These are phyloP conservation scores for Trichosanthes cucumerina DNA, from an alignment of 306 rosid species.

Conservation along the genomic window DNA sequence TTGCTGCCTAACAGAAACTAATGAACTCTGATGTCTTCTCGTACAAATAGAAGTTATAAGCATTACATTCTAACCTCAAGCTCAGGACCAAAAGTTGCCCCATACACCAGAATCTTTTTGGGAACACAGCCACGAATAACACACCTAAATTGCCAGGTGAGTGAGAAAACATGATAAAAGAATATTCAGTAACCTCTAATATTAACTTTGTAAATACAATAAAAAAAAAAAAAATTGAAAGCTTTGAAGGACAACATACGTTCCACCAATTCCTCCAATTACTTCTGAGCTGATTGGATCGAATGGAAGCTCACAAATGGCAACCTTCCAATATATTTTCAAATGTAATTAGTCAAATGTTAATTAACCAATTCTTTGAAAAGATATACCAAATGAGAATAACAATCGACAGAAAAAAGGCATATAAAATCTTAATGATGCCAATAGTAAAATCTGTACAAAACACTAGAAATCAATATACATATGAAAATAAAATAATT, in stretches of 20 bases:
- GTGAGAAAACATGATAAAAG: conserved; percentile 16
- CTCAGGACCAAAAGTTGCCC: conserved; percentile 75
- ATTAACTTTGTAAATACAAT: background rate
- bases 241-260: conserved; percentile 46
- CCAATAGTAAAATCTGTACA: background rate
- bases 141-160: conserved; percentile 47
- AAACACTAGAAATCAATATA: background rate
- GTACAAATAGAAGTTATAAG: background rate
- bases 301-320: conserved; percentile 89
- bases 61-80: conserved; percentile 49
- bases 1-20: background rate
- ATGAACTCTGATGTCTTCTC: background rate
- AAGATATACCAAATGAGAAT: background rate
- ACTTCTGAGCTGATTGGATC: conserved; percentile 81
- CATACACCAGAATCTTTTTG: conserved; percentile 93
- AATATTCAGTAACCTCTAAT: background rate
- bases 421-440: background rate
- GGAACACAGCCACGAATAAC: conserved; percentile 99
- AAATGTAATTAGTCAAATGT: conserved; percentile 11
- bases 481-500: background rate
- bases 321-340: conserved; percentile 47
- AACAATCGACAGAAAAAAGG: background rate
- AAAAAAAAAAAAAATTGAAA: background rate
- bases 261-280: conserved; percentile 93
- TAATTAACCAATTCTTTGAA: background rate